Evolutionary conservation across 495 filamentous ascomycete genomes (phyloP).

Genomic region (Aspergillus wentii): DNA sequence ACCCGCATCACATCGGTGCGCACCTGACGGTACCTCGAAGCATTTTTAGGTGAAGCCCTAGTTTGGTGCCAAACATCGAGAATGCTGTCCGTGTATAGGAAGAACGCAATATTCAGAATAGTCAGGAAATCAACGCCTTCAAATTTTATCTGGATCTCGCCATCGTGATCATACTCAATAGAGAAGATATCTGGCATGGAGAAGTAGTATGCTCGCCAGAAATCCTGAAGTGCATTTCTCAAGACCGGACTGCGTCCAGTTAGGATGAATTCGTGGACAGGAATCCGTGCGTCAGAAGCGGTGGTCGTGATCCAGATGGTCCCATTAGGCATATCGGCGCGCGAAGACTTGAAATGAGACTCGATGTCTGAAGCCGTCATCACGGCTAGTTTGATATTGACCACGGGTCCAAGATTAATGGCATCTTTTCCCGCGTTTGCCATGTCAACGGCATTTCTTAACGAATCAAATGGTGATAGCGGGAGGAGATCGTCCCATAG

Average conservation of each 20-base stretch:
- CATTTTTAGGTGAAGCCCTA: constrained; percentile 54
- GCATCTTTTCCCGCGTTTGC: constrained; percentile 7
- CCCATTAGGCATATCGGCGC: constrained; percentile 17
- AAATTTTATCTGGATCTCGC: constrained; percentile 51
- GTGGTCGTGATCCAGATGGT: constrained; percentile 50
- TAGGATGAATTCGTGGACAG: constrained; percentile 79
- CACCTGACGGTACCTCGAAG: constrained; percentile 67
- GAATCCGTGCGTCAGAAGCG: constrained; percentile 61
- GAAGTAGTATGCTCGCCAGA: constrained; percentile 37
- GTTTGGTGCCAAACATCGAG: constrained; percentile 81
- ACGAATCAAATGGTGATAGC: constrained; percentile 55
- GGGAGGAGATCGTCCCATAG: constrained; percentile 72
- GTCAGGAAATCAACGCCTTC: constrained; percentile 67
- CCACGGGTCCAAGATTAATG: constrained; percentile 16
- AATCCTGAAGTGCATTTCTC: constrained; percentile 53
- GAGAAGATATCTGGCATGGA: constrained; percentile 54
- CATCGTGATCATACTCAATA: constrained; percentile 48
- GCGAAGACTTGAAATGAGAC: constrained; percentile 37
- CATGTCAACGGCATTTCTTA: constrained; percentile 11
- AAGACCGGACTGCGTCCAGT: constrained; percentile 66
- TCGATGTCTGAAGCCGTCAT: constrained; percentile 54
- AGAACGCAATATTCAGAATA: constrained; percentile 72
- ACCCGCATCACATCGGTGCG: constrained; percentile 79
- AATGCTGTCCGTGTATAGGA: constrained; percentile 73
- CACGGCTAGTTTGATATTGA: constrained; percentile 36